Evolutionary conservation across 2,329 filamentous ascomycete genomes (phyloP), one percentile per base, ranked within the genome.

Genomic region (Cytospora leucostoma): DNA sequence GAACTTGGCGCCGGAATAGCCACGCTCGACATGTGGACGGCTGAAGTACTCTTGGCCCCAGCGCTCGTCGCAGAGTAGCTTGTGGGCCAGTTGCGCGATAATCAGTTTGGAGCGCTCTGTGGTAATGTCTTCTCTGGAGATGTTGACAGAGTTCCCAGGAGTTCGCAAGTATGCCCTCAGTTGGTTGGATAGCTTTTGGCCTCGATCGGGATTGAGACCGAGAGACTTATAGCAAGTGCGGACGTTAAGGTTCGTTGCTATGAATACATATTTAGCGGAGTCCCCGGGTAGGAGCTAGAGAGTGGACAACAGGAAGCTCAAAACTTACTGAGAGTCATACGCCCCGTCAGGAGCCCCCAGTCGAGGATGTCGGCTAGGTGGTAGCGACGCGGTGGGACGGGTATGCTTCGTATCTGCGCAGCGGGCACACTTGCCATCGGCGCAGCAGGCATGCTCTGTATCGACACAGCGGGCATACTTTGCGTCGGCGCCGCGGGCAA

Each of bases 111-210:
- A 38, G 3, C 32, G 47, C 2, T 65, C 44, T 7, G 34, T 38
- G 17, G 27, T 19, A 12, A 54, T 21, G 15, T 59, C 52, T 7
- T 50, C 15, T 13, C 49, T 32, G n/a, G 54, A 50, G 10, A 63
- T 13, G 47, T 54, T 27, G 33, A 65, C 35, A 8, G 64, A 65
- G 19, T 60, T 63, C 34, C 64, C 64, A n/a, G 64, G 64, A 32
- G 12, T 49, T 8, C 49, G 62, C 40, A 65, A 37, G 47, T 63
- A 54, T 1, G 33, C 11, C n/a, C 37, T 60, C 32, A 65, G 33
- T 12, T 40, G 35, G 12, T 27, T 13, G 33, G 34, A 32, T 2
- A 65, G 3, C 3, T 51, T n/a, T 15, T 50, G 33, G 2, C 56
- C 64, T 19, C 61, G 64, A 3, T 12, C 15, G 7, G 11, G 2